A percentile compares a stretch with the other conserved stretches of the same genome.
phyloP scores from a whole-genome alignment of 768 basidiomycete species.

The Boletus coccyginus region DNA sequence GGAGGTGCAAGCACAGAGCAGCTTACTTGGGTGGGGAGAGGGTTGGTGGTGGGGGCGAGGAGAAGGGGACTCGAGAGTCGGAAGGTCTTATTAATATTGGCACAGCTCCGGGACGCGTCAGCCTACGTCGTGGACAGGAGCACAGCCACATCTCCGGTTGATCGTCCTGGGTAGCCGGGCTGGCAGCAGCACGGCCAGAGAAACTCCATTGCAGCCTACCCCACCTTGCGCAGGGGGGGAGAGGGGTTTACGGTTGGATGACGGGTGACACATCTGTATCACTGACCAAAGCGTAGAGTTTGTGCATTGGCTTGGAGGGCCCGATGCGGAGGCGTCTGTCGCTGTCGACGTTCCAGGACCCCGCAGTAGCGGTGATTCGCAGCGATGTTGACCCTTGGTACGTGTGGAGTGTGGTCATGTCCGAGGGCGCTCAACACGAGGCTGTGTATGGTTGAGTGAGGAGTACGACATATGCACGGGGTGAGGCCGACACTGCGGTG shows the following conservation, averaged over 20 bases:
- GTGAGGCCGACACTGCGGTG: slow-evolving; percentile 61
- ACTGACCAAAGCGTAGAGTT: slow-evolving; percentile 64
- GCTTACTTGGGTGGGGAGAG: background rate
- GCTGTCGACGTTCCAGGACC: slow-evolving; percentile 57
- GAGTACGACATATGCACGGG: slow-evolving; percentile 48
- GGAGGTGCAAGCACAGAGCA: background rate
- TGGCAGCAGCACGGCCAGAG: too few relatives aligned
- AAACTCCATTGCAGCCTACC: slow-evolving; percentile 59
- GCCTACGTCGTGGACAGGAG: slow-evolving; percentile 6
- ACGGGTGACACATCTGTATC: slow-evolving; percentile 68
- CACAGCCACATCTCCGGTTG: slow-evolving; percentile 22
- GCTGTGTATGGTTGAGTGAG: slow-evolving; percentile 30
- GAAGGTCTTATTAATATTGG: slow-evolving; percentile 24
- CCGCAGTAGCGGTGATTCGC: slow-evolving; percentile 43
- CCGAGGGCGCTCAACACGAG: slow-evolving; percentile 66
- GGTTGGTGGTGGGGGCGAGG: background rate
- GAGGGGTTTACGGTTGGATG: slow-evolving; percentile 4
- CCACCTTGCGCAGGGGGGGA: slow-evolving; percentile 54
- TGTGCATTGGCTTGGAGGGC: slow-evolving; percentile 16
- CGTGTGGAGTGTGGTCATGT: slow-evolving; percentile 66
- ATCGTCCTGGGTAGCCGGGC: background rate
- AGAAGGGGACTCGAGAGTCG: background rate
- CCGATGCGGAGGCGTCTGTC: slow-evolving; percentile 41
- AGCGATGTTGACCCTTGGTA: slow-evolving; percentile 61
- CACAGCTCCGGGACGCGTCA: slow-evolving; percentile 35